Percentiles rank a stretch among this genome's conserved stretches.
These are phyloP conservation scores for Fraxinus excelsior DNA, from an alignment of 257 asterid genomes.

Conservation along the genomic window DNA sequence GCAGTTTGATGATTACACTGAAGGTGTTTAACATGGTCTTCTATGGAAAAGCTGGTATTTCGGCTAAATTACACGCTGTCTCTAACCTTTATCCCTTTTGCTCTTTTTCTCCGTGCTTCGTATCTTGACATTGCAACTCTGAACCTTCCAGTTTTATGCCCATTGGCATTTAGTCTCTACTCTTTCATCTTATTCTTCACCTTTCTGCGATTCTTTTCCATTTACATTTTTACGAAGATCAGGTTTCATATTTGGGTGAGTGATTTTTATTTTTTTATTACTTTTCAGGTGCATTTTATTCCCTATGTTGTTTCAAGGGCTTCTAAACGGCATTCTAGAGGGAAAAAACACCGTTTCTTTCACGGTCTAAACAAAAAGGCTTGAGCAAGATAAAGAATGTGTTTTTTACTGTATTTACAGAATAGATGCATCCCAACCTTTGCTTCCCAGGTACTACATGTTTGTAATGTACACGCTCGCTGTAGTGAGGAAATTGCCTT, in stretches of 20 bases:
- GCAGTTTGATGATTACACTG: not conserved
- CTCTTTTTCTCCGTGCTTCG: too few relatives aligned
- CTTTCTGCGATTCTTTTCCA: not conserved
- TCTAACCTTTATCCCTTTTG: too few relatives aligned
- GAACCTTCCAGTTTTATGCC: not conserved
- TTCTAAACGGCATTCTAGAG: slow-evolving; percentile 57
- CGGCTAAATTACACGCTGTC: too few relatives aligned
- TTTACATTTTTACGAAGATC: not conserved
- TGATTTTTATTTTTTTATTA: too few relatives aligned
- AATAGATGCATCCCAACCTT: not conserved
- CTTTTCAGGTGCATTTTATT: slow-evolving; percentile 65
- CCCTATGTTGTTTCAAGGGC: slow-evolving; percentile 69
- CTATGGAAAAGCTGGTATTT: too few relatives aligned
- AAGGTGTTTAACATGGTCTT: too few relatives aligned
- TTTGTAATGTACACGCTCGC: too few relatives aligned
- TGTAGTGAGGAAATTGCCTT: too few relatives aligned
- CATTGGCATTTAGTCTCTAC: too few relatives aligned
- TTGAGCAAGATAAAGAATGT: slow-evolving; percentile 18
- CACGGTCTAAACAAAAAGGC: slow-evolving; percentile 63
- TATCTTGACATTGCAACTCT: not conserved
- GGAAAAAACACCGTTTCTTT: slow-evolving; percentile 76
- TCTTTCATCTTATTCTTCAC: not conserved
- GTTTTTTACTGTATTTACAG: not conserved
- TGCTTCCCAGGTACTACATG: too few relatives aligned
- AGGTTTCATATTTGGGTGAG: too few relatives aligned